Conservation (phyloP, 2,329 filamentous ascomycete species). For the Stachybotrys echinatus region DNA sequence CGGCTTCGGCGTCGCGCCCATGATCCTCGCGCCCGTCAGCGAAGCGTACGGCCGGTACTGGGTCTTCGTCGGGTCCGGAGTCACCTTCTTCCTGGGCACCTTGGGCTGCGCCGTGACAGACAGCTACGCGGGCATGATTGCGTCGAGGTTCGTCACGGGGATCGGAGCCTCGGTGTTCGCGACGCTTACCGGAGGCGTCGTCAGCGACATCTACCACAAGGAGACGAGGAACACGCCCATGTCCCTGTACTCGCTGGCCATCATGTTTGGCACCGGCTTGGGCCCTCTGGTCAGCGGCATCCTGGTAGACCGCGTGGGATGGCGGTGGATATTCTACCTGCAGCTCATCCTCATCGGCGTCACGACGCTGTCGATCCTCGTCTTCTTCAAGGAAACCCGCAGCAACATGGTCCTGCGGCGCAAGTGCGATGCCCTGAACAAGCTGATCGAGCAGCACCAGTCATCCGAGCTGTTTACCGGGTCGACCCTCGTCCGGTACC, state of each 20-base stretch:
- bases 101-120: conserved; percentile 56
- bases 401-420: conserved; percentile 59
- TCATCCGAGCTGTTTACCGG: background rate
- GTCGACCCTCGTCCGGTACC: conserved; percentile 4
- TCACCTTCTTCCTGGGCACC: conserved; percentile 26
- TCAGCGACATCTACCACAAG: conserved; percentile 61
- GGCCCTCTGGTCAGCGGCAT: conserved; percentile 56
- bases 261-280: conserved; percentile 57
- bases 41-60: conserved; percentile 46
- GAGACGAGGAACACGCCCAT: conserved; percentile 63
- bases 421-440: conserved; percentile 54
- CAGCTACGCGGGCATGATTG: conserved; percentile 55
- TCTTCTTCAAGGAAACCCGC: conserved; percentile 64
- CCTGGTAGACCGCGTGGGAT: conserved; percentile 51
- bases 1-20: conserved; percentile 61
- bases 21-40: conserved; percentile 63
- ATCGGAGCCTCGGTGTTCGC: conserved; percentile 48
- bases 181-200: conserved; percentile 55
- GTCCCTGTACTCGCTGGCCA: conserved; percentile 58
- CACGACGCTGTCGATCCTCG: conserved; percentile 48
- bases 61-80: conserved; percentile 22
- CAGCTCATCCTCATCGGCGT: conserved; percentile 55
- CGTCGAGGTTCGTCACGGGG: conserved; percentile 58
- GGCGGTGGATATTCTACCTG: conserved; percentile 65
- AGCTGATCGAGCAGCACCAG: conserved; percentile 21